Evolutionary conservation across 2,329 filamentous ascomycete genomes (phyloP).

Genomic region (Microdochium trichocladiopsis): DNA sequence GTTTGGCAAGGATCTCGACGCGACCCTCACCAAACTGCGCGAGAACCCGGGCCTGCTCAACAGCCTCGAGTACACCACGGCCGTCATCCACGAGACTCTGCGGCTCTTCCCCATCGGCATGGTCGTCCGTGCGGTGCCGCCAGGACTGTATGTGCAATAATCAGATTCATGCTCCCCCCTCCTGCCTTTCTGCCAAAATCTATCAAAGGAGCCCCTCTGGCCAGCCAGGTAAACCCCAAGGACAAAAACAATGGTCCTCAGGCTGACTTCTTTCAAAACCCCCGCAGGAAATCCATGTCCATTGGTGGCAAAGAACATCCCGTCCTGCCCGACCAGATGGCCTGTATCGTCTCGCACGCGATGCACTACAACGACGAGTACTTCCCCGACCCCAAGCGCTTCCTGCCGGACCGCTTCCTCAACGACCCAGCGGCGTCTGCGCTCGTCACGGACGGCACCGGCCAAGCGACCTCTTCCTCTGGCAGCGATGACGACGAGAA

Average conservation of each 20-base stretch:
- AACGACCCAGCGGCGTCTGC: slow-evolving; percentile 1
- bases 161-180: neutral
- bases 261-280: neutral
- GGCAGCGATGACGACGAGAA: slow-evolving; percentile 5
- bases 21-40: slow-evolving; percentile 26
- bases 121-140: slow-evolving; percentile 24
- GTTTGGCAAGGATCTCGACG: slow-evolving; percentile 31
- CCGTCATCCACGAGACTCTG: slow-evolving; percentile 45
- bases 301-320: slow-evolving; percentile 29
- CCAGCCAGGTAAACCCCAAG: no score
- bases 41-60: slow-evolving; percentile 36
- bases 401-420: slow-evolving; percentile 36
- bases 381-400: slow-evolving; percentile 28
- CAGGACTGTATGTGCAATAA: slow-evolving; percentile 15
- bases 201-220: neutral
- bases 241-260: neutral
- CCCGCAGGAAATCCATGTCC: neutral
- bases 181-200: neutral
- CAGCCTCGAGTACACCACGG: slow-evolving; percentile 40
- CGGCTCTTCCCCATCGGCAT: slow-evolving; percentile 41
- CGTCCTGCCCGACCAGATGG: slow-evolving; percentile 26
- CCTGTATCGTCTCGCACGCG: slow-evolving; percentile 9
- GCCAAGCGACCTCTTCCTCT: no score
- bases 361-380: slow-evolving; percentile 21
- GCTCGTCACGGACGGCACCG: neutral